Evolutionary conservation across 1,284 basidiomycete genomes (phyloP).

Genomic region (Ceratobasidium sp.): DNA sequence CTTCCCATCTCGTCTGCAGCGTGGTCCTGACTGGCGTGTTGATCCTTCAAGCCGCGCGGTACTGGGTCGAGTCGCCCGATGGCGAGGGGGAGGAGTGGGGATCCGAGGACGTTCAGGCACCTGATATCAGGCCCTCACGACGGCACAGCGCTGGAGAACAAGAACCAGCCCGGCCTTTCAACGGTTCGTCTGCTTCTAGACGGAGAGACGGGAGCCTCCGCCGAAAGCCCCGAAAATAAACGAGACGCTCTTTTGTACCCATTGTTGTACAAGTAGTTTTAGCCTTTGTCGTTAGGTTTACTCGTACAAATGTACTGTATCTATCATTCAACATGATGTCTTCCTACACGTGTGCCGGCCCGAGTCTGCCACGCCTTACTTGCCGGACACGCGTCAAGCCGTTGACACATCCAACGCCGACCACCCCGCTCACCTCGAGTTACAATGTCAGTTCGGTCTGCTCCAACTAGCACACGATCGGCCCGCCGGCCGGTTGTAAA

Average conservation of each 20-base stretch:
- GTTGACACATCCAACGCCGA: conserved; percentile 18
- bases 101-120: conserved; percentile 23
- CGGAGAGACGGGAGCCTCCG: conserved; percentile 31
- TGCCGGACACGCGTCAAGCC: conserved; percentile 19
- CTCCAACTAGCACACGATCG: conserved; percentile 34
- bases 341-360: background rate
- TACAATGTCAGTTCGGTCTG: conserved; percentile 40
- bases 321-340: conserved; percentile 26
- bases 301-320: conserved; percentile 19
- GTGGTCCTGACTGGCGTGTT: conserved; percentile 83
- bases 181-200: background rate
- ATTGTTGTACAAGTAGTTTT: conserved; percentile 29
- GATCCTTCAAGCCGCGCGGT: conserved; percentile 78
- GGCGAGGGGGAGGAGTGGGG: conserved; percentile 65
- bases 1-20: conserved; percentile 81
- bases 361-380: conserved; percentile 1
- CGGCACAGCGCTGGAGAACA: conserved; percentile 32
- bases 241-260: conserved; percentile 2
- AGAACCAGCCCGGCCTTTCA: conserved; percentile 1
- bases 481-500: conserved; percentile 17
- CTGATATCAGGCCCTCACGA: conserved; percentile 36
- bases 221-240: conserved; percentile 32
- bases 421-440: background rate
- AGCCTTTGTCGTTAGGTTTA: conserved; percentile 7
- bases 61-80: conserved; percentile 65